Base-by-base conservation (phyloP, 768 basidiomycete species). In the Collybiopsis luxurians region DNA sequence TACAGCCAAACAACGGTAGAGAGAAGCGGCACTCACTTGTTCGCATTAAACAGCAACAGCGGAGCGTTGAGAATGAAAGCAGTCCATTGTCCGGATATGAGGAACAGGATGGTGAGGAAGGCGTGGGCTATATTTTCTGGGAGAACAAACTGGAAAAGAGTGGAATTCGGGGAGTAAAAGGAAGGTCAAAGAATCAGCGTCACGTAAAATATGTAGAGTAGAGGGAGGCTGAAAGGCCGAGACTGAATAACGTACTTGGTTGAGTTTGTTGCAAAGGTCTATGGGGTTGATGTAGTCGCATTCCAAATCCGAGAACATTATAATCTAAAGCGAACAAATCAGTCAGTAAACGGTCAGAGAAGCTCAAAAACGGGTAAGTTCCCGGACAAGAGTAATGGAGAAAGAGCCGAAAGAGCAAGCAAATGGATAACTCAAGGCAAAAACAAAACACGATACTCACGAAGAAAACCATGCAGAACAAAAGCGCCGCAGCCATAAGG, bases 281-380 rank as follows among this genome's bases (percentile, higher is more conserved):
- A 99, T 99, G 52, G 97, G 97, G 75, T 99, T 99, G 80, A 98
- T 96, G 77, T 98, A 98, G 82, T 97, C 95, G 80, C 94, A 97
- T 77, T 98, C 96, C 69, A 98, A 78, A 77, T 98, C 97, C 43
- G 95, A 97, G 80, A 98, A 98, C 96, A 98, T 98, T 79, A 99
- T 98, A 67, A 99, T 98, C 96, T 98, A 64, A 30, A 21, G 44
- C n/a, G 31, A 27, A 50, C 19, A 38, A 36, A 26, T 34, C 24
- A 38, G 23, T 28, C 53, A 17, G 38, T 31, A 5, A n/a, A 21
- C 21, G n/a, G n/a, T 34, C 42, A 38, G 36, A 42, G 48, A 12
- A 27, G 53, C 7, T 54, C 28, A 24, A 50, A 30, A 43, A 19
- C 28, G 19, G 53, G 50, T 31, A 57, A 30, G 27, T n/a, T n/a